phyloP scores from a whole-genome alignment of 495 filamentous ascomycete genomes.

The Penicillium atrosanguineum region DNA sequence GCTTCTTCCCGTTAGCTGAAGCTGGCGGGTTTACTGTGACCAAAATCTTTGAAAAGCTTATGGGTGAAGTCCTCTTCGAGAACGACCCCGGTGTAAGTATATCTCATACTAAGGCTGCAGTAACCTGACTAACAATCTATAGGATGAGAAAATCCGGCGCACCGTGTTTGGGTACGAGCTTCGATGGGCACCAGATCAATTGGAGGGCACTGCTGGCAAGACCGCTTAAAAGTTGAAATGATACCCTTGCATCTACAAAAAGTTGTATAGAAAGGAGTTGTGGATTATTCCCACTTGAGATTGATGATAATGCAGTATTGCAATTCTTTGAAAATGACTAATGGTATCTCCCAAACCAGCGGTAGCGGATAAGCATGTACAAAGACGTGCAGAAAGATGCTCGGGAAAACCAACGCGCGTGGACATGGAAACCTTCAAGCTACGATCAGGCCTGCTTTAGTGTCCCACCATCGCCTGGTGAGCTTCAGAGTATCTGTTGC shows the following conservation, averaged over 20 bases:
- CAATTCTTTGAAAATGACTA: no score
- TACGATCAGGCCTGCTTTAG: slow-evolving; percentile 11
- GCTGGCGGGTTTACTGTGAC: slow-evolving; percentile 67
- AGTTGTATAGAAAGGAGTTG: slow-evolving; percentile 4
- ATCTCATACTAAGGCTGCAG: neutral
- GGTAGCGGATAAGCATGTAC: no score
- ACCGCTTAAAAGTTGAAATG: slow-evolving; percentile 15
- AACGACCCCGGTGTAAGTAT: slow-evolving; percentile 69
- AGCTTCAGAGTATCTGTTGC: slow-evolving; percentile 30
- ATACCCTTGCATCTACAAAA: slow-evolving; percentile 25
- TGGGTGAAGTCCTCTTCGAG: slow-evolving; percentile 85
- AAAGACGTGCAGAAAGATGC: neutral
- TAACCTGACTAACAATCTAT: slow-evolving; percentile 10
- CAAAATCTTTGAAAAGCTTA: slow-evolving; percentile 74
- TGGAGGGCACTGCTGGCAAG: slow-evolving; percentile 12
- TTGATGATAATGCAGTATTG: neutral
- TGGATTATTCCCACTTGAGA: neutral
- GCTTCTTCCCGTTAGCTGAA: slow-evolving; percentile 75
- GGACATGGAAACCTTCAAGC: neutral
- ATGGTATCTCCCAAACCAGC: no score
- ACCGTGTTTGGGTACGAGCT: slow-evolving; percentile 82
- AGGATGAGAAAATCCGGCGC: slow-evolving; percentile 68
- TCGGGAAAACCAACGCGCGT: neutral
- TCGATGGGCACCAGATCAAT: slow-evolving; percentile 34
- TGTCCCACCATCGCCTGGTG: slow-evolving; percentile 41